Conservation (phyloP, 176 grass and related monocot species). For the Triticum urartu region DNA sequence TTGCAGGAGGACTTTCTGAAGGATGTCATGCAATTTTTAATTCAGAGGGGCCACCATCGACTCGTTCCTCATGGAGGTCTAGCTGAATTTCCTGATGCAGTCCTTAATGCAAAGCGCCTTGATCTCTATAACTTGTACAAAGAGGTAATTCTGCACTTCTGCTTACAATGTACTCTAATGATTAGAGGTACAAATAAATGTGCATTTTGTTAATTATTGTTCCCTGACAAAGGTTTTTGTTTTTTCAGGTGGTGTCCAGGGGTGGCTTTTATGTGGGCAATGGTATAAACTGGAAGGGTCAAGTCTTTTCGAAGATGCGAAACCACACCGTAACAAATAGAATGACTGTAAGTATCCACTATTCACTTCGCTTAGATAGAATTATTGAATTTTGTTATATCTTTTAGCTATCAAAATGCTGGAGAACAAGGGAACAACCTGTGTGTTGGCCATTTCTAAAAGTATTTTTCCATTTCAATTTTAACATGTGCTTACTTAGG, state of each 20-base stretch:
- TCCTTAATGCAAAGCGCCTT: constrained; percentile 95
- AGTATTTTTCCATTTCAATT: background rate
- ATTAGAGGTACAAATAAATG: background rate
- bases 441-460: background rate
- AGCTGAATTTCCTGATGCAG: constrained; percentile 91
- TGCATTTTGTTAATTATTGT: background rate
- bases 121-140: constrained; percentile 98
- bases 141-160: constrained; percentile 62
- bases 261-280: constrained; percentile 98
- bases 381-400: background rate
- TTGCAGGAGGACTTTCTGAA: constrained; percentile 85
- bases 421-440: background rate
- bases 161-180: background rate
- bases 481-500: background rate
- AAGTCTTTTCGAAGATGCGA: constrained; percentile 96
- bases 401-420: background rate
- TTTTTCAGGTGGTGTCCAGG: constrained; percentile 82
- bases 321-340: constrained; percentile 82
- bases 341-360: constrained; percentile 71
- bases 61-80: constrained; percentile 90
- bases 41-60: constrained; percentile 79
- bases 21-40: constrained; percentile 93
- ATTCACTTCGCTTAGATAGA: background rate
- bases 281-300: constrained; percentile 98
- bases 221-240: constrained; percentile 16